A percentile compares a stretch with the other conserved stretches of the same genome.
Conservation (phyloP, 306 rosid species). For the Fragaria vesca region DNA sequence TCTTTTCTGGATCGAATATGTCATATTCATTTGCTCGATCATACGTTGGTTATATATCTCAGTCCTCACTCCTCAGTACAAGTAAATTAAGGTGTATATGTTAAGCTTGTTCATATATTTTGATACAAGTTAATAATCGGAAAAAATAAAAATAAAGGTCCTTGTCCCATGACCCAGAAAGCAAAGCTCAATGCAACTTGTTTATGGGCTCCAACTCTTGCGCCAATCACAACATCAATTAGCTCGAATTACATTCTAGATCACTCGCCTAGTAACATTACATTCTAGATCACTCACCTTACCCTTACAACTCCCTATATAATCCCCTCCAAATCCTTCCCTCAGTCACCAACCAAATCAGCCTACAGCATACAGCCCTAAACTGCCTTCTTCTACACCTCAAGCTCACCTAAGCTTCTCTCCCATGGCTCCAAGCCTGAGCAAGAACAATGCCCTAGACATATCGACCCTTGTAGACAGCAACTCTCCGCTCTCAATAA, state of each 20-base stretch:
- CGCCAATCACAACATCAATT: neutral
- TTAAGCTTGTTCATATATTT: neutral
- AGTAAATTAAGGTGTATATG: neutral
- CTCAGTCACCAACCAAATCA: neutral
- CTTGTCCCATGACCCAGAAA: neutral
- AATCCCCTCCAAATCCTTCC: neutral
- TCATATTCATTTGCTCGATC: neutral
- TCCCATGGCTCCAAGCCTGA: conserved; percentile 57
- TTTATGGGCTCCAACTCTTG: neutral
- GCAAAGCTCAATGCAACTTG: neutral
- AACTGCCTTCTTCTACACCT: neutral
- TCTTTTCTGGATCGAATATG: neutral
- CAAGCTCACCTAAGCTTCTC: neutral
- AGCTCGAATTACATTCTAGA: conserved; percentile 3
- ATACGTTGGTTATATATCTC: neutral
- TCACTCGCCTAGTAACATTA: neutral
- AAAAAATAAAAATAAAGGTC: too few relatives aligned
- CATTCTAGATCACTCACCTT: conserved; percentile 9
- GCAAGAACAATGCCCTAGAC: conserved; percentile 26
- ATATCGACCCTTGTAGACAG: conserved; percentile 11
- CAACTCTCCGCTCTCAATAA: conserved; percentile 22
- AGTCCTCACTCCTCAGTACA: neutral
- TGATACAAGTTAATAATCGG: too few relatives aligned
- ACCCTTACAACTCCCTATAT: neutral
- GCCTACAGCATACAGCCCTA: neutral